These are phyloP conservation scores for Endothia cerciana DNA, from an alignment of 2,329 filamentous ascomycete species.

Conservation along the genomic window DNA sequence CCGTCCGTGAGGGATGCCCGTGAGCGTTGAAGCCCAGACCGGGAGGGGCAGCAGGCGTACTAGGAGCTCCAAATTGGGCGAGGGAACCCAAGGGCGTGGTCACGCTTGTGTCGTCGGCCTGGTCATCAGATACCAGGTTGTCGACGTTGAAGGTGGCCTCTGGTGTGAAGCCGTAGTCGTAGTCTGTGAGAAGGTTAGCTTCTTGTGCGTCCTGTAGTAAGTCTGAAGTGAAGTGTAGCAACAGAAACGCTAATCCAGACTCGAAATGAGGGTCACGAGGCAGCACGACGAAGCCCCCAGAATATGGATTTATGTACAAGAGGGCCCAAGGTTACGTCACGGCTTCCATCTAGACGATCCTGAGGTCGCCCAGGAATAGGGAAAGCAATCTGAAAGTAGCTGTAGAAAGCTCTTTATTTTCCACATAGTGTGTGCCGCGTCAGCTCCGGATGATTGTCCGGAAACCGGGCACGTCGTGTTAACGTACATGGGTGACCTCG, in stretches of 20 bases:
- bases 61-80: slow-evolving; percentile 13
- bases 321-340: slow-evolving; percentile 30
- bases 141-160: slow-evolving; percentile 68
- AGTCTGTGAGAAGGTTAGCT: slow-evolving; percentile 54
- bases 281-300: slow-evolving; percentile 29
- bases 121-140: slow-evolving; percentile 68
- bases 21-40: slow-evolving; percentile 24
- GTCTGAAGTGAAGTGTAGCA: slow-evolving; percentile 30
- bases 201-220: neutral
- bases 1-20: slow-evolving; percentile 27
- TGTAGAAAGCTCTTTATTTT: slow-evolving; percentile 29
- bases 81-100: slow-evolving; percentile 6
- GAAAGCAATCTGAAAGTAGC: slow-evolving; percentile 25
- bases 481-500: slow-evolving; percentile 66
- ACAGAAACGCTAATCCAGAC: slow-evolving; percentile 20
- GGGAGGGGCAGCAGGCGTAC: slow-evolving; percentile 24
- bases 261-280: slow-evolving; percentile 27
- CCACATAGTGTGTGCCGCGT: slow-evolving; percentile 47
- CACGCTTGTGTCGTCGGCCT: slow-evolving; percentile 29
- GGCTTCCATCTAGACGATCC: slow-evolving; percentile 28
- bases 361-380: slow-evolving; percentile 18
- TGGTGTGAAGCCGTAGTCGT: slow-evolving; percentile 63
- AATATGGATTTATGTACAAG: slow-evolving; percentile 45
- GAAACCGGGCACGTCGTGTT: slow-evolving; percentile 49
- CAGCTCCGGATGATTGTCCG: slow-evolving; percentile 53